Evolutionary conservation across 2,329 filamentous ascomycete genomes (phyloP).

Genomic region (Talaromyces sp.): DNA sequence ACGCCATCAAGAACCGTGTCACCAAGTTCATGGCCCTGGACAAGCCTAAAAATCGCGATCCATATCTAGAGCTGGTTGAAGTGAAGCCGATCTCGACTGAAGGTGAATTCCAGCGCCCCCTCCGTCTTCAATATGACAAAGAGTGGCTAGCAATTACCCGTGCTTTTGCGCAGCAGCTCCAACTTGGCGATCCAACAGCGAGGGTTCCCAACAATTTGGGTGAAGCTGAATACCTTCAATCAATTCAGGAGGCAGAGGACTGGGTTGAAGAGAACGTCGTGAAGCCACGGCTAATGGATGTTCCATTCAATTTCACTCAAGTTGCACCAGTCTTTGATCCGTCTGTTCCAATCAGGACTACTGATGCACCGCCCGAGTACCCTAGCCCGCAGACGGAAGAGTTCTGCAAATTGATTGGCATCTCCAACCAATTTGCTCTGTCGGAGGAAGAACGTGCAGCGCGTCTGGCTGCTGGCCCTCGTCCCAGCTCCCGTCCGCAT

Average conservation of each 20-base stretch:
- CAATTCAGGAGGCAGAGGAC: constrained; percentile 69
- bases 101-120: constrained; percentile 46
- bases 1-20: constrained; percentile 72
- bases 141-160: constrained; percentile 96
- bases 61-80: constrained; percentile 76
- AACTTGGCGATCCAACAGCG: constrained; percentile 62
- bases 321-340: constrained; percentile 74
- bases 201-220: constrained; percentile 64
- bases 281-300: constrained; percentile 59
- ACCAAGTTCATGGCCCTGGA: constrained; percentile 89
- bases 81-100: constrained; percentile 55
- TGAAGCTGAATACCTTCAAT: constrained; percentile 66
- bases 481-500: constrained; percentile 32
- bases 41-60: constrained; percentile 74
- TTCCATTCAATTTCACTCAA: constrained; percentile 76
- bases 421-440: constrained; percentile 75
- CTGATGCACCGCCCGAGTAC: constrained; percentile 71
- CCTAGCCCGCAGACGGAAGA: constrained; percentile 81
- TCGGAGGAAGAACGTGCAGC: constrained; percentile 69
- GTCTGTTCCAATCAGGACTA: constrained; percentile 58
- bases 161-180: constrained; percentile 69
- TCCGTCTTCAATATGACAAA: constrained; percentile 76
- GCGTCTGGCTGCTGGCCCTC: constrained; percentile 62
- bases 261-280: constrained; percentile 84
- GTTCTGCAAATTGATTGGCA: constrained; percentile 77